Base-by-base conservation (phyloP, 2,329 filamentous ascomycete species). In the Alternaria longipes region DNA sequence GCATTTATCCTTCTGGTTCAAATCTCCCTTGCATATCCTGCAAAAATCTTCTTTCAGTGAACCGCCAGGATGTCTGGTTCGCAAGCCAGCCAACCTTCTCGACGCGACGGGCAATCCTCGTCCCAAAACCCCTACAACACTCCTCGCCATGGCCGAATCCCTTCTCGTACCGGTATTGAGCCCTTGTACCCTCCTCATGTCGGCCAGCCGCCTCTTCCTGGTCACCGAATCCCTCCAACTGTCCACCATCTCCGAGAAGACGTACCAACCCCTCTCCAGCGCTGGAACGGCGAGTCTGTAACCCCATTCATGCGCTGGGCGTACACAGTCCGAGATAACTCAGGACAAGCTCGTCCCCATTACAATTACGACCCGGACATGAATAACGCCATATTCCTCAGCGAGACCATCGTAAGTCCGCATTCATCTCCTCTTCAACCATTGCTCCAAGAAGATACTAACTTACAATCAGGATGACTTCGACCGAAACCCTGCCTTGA, bases 281-380 rank as follows among this genome's bases (percentile, higher is more conserved):
- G 51, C n/a, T 60, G 52, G 32, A 30, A 46, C 11, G 57, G 52
- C n/a, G 1, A 2, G 9, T 60, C 51, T 4, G 32, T 50, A 12
- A 30, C 9, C 3, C 57, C 57, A 4, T 60, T 55, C 34, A 40
- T 54, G n/a, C 57, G 51, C 9, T 60, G 57, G 57, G 51, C 42
- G 2, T 60, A 51, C 18, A 36, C 52, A 8, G 45, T 60, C 2
- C 16, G 18, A 22, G 38, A 60, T 42, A 14, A 14, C 4, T 20
- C n/a, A n/a, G 52, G 52, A 18, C 16, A 40, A 14, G 38, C 36
- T 9, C 22, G 18, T 3, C 26, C 57, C 1, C 55, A 60, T n/a
- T 32, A 55, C 22, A 44, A 55, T 9, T 60, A 44, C 34, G 14
- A 50, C 4, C 51, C 51, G 3, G 57, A 60, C 16, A 34, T 60